Percentiles rank a stretch among this genome's conserved stretches.
These are phyloP conservation scores for Heritiera littoralis DNA, from an alignment of 345 rosid species.

Conservation along the genomic window DNA sequence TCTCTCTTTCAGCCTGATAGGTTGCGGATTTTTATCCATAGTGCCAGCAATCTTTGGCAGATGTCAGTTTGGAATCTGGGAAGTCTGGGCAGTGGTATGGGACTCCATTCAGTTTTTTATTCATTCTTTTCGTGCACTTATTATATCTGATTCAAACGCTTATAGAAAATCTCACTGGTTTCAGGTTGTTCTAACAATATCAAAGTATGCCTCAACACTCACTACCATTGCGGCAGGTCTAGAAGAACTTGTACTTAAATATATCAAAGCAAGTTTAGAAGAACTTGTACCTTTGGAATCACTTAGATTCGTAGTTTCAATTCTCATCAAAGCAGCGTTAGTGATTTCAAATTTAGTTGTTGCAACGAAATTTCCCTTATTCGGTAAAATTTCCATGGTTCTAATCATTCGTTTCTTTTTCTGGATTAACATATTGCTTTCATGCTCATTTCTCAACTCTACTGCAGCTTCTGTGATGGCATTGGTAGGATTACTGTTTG, in stretches of 20 bases:
- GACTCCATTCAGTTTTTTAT: background rate
- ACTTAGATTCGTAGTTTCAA: too few species aligned
- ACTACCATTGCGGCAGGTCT: slow-evolving; percentile 68
- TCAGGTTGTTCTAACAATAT: slow-evolving; percentile 69
- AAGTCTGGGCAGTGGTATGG: slow-evolving; percentile 64
- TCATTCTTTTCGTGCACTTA: background rate
- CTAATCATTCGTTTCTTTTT: background rate
- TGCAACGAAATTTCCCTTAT: slow-evolving; percentile 72
- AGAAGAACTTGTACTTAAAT: slow-evolving; percentile 42
- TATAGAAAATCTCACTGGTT: background rate
- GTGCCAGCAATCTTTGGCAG: slow-evolving; percentile 57
- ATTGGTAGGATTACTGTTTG: slow-evolving; percentile 68
- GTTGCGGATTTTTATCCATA: slow-evolving; percentile 52
- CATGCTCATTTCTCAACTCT: slow-evolving; percentile 13
- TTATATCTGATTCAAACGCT: background rate
- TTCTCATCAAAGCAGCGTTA: slow-evolving; percentile 67
- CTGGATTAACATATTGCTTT: background rate
- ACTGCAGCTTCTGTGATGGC: slow-evolving; percentile 69
- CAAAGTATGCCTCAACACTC: slow-evolving; percentile 78
- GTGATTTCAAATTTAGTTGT: slow-evolving; percentile 65
- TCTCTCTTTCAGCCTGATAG: slow-evolving; percentile 58
- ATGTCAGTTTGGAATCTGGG: too few species aligned
- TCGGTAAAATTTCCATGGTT: slow-evolving; percentile 43
- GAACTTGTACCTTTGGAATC: slow-evolving; percentile 57
- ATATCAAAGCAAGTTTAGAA: slow-evolving; percentile 48